Conservation (phyloP, 2,329 filamentous ascomycete genomes). For the Stagonosporopsis tanaceti region DNA sequence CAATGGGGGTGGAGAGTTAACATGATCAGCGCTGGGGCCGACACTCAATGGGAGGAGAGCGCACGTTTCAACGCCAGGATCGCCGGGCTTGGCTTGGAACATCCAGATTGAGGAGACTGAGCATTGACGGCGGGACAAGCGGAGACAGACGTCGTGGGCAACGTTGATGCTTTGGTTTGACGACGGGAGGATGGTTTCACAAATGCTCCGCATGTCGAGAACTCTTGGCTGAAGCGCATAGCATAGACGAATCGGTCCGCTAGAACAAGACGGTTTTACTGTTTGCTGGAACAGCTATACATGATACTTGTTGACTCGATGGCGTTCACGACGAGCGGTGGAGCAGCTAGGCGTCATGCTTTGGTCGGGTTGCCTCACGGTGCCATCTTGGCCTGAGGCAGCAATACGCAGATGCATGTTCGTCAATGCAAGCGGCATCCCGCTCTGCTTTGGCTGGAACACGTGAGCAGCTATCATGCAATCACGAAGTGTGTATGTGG, state of each 20-base stretch:
- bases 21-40: not conserved
- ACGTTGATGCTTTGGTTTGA: constrained; percentile 1
- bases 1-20: not conserved
- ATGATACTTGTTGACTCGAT: constrained; percentile 6
- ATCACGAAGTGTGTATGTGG: constrained; percentile 18
- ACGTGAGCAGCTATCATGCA: not conserved
- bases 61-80: constrained; percentile 12
- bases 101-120: constrained; percentile 5
- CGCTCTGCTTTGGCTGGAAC: not conserved
- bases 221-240: constrained; percentile 7
- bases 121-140: not conserved
- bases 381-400: not conserved
- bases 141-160: constrained; percentile 1
- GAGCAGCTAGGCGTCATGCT: constrained; percentile 10
- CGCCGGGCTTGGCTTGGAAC: constrained; percentile 4
- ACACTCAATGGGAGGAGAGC: constrained; percentile 8
- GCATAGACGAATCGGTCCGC: not conserved
- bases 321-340: not conserved
- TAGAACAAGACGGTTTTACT: not conserved
- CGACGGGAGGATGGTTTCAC: constrained; percentile 1
- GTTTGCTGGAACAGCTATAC: constrained; percentile 3
- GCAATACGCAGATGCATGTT: not conserved
- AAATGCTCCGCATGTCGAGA: constrained; percentile 1
- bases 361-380: too few species aligned
- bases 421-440: not conserved